Evolutionary conservation across 129 eudicot species (phyloP).

Genomic region (Escallonia rubra): DNA sequence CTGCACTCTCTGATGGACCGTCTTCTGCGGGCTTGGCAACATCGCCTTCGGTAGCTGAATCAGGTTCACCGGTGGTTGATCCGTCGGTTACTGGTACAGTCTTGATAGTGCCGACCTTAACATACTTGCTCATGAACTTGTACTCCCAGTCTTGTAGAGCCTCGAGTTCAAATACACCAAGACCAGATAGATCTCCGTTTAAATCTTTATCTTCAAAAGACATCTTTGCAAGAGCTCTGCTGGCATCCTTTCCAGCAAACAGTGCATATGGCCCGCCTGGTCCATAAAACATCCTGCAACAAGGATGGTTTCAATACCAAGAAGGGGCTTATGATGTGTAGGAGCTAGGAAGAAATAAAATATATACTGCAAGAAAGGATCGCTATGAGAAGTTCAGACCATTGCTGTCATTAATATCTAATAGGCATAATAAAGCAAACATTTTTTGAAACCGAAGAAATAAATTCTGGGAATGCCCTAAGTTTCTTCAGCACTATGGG

Average conservation of each 20-base stretch:
- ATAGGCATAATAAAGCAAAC: too few species aligned
- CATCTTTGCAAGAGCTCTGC: slow-evolving; percentile 98
- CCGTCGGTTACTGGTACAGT: slow-evolving; percentile 29
- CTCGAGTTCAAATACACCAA: slow-evolving; percentile 81
- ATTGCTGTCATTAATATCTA: too few species aligned
- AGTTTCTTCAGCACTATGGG: too few species aligned
- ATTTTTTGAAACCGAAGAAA: too few species aligned
- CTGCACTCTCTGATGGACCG: slow-evolving; percentile 29
- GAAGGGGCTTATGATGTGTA: too few species aligned
- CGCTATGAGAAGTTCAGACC: too few species aligned
- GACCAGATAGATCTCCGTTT: slow-evolving; percentile 71
- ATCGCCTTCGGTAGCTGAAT: slow-evolving; percentile 31
- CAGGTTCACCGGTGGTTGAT: slow-evolving; percentile 25
- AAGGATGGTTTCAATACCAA: background rate
- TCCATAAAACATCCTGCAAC: slow-evolving; percentile 81
- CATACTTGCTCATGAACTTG: slow-evolving; percentile 96
- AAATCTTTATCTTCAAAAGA: slow-evolving; percentile 79
- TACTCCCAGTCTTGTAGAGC: slow-evolving; percentile 96
- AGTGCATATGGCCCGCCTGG: slow-evolving; percentile 91
- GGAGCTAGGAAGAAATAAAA: background rate
- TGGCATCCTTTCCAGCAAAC: slow-evolving; percentile 96
- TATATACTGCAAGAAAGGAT: background rate
- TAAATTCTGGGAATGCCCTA: too few species aligned
- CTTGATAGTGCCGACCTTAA: slow-evolving; percentile 84
- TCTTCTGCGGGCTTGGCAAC: slow-evolving; percentile 33